Evolutionary conservation across 352 stramenopile genomes (phyloP).

Genomic region (Phytophthora citrophthora): DNA sequence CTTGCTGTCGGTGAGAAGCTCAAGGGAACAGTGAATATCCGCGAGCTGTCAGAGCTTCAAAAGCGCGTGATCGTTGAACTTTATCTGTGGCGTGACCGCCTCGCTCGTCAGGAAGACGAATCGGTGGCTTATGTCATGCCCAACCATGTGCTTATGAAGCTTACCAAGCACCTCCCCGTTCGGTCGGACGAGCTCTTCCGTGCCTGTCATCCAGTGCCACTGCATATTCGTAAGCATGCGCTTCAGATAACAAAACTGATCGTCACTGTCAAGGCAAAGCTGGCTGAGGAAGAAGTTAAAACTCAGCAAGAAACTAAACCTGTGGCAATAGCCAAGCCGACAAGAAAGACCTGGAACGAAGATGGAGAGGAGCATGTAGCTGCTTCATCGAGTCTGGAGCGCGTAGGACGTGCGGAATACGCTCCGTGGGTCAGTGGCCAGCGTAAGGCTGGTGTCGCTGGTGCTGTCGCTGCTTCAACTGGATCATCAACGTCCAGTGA

Average conservation of each 20-base stretch:
- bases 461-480: slow-evolving; percentile 10
- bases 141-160: slow-evolving; percentile 88
- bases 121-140: slow-evolving; percentile 81
- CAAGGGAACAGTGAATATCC: slow-evolving; percentile 70
- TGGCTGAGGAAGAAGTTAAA: slow-evolving; percentile 42
- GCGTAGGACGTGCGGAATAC: slow-evolving; percentile 58
- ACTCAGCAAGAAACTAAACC: slow-evolving; percentile 5
- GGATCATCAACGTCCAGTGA: slow-evolving; percentile 14
- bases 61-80: slow-evolving; percentile 70
- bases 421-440: slow-evolving; percentile 63
- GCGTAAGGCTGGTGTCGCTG: slow-evolving; percentile 51
- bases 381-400: slow-evolving; percentile 32
- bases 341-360: slow-evolving; percentile 46
- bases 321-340: slow-evolving; percentile 8
- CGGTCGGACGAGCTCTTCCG: slow-evolving; percentile 81
- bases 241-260: slow-evolving; percentile 79
- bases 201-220: slow-evolving; percentile 73
- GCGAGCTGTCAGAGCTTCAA: slow-evolving; percentile 68
- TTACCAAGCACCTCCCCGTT: slow-evolving; percentile 71
- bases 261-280: slow-evolving; percentile 52
- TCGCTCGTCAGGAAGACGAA: slow-evolving; percentile 78
- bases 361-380: slow-evolving; percentile 34
- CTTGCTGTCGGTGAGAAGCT: slow-evolving; percentile 66
- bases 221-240: slow-evolving; percentile 79
- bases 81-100: slow-evolving; percentile 78